Evolutionary conservation across 148 eudicot genomes (phyloP).

Genomic region (Persicaria maculosa): DNA sequence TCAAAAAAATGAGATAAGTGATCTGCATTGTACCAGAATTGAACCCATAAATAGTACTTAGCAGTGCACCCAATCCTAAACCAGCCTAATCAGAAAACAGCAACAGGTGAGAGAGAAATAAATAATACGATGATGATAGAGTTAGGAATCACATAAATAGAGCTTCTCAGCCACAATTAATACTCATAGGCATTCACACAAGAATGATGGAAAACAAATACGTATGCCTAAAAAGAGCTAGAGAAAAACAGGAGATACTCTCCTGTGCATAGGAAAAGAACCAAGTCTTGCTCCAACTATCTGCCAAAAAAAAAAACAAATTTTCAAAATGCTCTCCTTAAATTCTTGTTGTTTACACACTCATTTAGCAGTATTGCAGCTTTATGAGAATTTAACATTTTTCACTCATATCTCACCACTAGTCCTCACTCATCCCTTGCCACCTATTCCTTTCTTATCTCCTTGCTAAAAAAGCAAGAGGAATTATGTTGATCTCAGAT

Average conservation of each 20-base stretch:
- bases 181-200: neutral
- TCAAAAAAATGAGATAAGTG: neutral
- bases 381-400: neutral
- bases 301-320: neutral
- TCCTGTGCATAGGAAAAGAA: neutral
- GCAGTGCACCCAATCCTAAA: slow-evolving; percentile 72
- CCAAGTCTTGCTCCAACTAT: neutral
- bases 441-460: neutral
- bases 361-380: neutral
- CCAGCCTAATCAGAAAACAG: slow-evolving; percentile 48
- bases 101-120: slow-evolving; percentile 8
- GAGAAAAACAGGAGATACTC: neutral
- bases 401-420: neutral
- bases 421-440: neutral
- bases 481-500: neutral
- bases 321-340: too few relatives aligned
- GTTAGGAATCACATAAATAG: neutral
- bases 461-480: neutral
- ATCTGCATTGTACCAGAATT: slow-evolving; percentile 42
- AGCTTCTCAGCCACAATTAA: neutral
- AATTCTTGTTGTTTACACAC: neutral
- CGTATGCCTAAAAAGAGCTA: neutral
- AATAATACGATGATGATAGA: neutral
- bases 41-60: slow-evolving; percentile 63
- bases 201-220: neutral